phyloP scores from a whole-genome alignment of 306 rosid species.

The Prosopis cineraria region DNA sequence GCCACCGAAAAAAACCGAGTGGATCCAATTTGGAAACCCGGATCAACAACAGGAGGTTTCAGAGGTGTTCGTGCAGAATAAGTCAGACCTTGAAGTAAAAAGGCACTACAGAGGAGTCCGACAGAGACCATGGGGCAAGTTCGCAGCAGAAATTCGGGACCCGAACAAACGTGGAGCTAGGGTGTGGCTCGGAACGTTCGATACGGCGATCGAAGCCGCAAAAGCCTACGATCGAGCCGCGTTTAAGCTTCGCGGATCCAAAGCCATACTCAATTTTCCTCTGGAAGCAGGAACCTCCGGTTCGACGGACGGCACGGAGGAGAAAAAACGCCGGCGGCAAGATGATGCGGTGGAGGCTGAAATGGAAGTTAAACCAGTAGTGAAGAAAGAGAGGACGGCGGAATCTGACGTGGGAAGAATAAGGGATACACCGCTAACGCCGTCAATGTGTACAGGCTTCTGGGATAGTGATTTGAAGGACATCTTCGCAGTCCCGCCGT shows the following conservation, averaged over 20 bases:
- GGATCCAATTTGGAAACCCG: constrained; percentile 56
- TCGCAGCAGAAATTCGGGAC: constrained; percentile 86
- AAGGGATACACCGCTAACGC: constrained; percentile 72
- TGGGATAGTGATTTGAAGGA: constrained; percentile 69
- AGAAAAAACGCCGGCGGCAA: constrained; percentile 55
- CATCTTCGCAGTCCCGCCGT: constrained; percentile 57
- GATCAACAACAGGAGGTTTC: constrained; percentile 27
- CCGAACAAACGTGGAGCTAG: constrained; percentile 78
- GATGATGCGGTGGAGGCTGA: constrained; percentile 29
- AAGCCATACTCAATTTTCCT: constrained; percentile 86
- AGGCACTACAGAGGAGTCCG: constrained; percentile 72
- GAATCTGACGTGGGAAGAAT: constrained; percentile 22
- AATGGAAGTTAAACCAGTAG: constrained; percentile 33
- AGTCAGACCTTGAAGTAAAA: constrained; percentile 25
- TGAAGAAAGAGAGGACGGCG: constrained; percentile 55
- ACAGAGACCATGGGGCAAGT: constrained; percentile 86
- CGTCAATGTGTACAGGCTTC: constrained; percentile 67
- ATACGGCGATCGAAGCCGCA: constrained; percentile 81
- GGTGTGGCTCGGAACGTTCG: constrained; percentile 88
- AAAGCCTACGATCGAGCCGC: constrained; percentile 85
- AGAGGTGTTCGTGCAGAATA: not conserved
- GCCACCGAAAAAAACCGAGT: constrained; percentile 61
- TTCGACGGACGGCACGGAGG: not conserved
- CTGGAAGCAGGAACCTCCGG: constrained; percentile 49
- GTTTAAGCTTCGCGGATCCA: constrained; percentile 76